phyloP scores from a whole-genome alignment of 1,139 yeast genomes.

The Ashbya aceris region DNA sequence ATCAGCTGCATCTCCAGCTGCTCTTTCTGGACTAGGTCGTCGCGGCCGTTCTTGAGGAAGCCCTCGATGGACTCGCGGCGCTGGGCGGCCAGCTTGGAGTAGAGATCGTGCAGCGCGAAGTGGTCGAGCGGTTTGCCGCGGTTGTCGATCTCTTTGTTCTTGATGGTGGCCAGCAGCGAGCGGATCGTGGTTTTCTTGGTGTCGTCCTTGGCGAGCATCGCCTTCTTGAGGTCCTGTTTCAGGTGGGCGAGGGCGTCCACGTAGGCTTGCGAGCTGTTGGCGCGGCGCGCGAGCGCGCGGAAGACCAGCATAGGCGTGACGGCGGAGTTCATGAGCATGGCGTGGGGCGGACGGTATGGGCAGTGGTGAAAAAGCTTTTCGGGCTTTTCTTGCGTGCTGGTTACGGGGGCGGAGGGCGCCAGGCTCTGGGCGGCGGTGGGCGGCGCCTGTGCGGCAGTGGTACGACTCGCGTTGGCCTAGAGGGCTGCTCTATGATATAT shows the following conservation, averaged over 20 bases:
- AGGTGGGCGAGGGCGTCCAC: constrained; percentile 30
- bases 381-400: too few species aligned
- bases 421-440: too few species aligned
- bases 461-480: too few species aligned
- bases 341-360: too few species aligned
- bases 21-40: constrained; percentile 51
- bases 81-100: constrained; percentile 43
- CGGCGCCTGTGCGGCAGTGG: too few species aligned
- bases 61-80: constrained; percentile 46
- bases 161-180: constrained; percentile 46
- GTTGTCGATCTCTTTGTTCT: constrained; percentile 49
- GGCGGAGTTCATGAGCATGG: too few species aligned
- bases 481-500: too few species aligned
- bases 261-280: constrained; percentile 31
- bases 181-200: constrained; percentile 46
- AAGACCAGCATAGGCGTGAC: too few species aligned
- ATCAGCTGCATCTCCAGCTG: constrained; percentile 41
- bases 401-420: too few species aligned
- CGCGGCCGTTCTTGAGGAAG: constrained; percentile 41
- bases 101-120: constrained; percentile 39
- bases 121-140: constrained; percentile 40
- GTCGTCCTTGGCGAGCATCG: constrained; percentile 40
- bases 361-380: too few species aligned
- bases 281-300: too few species aligned
- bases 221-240: constrained; percentile 40